Evolutionary conservation across 192 early-diverging fungal genomes (phyloP), one percentile per base, ranked within the genome.

Genomic region (Paraglomus occultum): DNA sequence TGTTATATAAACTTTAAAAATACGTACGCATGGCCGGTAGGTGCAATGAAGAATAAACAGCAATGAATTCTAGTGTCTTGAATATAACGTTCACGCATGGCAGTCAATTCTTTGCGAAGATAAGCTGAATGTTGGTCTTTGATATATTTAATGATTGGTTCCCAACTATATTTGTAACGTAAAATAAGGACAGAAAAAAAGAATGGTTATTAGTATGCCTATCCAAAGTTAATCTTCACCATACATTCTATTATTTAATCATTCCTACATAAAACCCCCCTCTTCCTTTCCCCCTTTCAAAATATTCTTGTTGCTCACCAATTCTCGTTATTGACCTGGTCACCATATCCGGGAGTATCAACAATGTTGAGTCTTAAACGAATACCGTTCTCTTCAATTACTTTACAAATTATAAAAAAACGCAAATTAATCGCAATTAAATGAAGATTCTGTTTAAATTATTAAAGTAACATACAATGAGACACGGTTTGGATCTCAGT

Each of bases 291-390:
- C 17, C 11, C 8, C 18, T 18, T 40, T 12, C 18, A 17, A n/a
- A 51, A 12, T 5, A 10, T 50, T 23, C 22, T 17, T 5, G 55
- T 18, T 18, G 45, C 78, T 65, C 73, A 92, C 92, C 97, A 98
- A 67, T 91, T 87, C 74, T 97, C 95, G 84, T 99, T 99, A 87
- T 99, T 98, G 72, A 96, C 94, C 81, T 96, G 94, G 83, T 99
- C 97, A 70, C 93, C 95, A 71, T 92, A 99, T 51, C 97, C 97
- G 50, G 97, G 97, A 58, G 97, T 99, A 74, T 99, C 97, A 49
- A 96, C 92, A 74, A 99, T 93, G 69, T 95, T 97, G 72, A 99
- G 85, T 82, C 88, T 89, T 77, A 97, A 85, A 60, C 87, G 87
- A 62, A 99, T 95, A 49, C 92, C 93, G 71, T 95, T 96, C 78